Conservation (phyloP, 208 protist genomes). For the Herpetomonas samuelpessoai region DNA sequence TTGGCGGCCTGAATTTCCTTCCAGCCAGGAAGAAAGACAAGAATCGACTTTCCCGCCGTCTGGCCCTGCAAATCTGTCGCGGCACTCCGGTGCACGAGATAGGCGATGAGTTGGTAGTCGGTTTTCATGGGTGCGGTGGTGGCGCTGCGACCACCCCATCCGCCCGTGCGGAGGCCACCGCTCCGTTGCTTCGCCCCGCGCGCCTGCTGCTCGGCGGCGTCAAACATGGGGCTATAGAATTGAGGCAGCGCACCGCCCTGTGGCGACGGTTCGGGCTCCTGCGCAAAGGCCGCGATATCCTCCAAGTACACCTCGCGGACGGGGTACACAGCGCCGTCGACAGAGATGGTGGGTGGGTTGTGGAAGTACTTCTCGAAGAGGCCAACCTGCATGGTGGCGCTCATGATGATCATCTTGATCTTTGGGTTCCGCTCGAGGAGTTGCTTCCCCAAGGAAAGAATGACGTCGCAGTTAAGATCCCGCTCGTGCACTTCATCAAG, state of each 20-base stretch:
- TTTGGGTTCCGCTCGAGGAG: slow-evolving; percentile 47
- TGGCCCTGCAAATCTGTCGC: slow-evolving; percentile 39
- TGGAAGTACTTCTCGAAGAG: slow-evolving; percentile 97
- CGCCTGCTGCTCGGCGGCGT: slow-evolving; percentile 18
- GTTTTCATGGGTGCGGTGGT: slow-evolving; percentile 35
- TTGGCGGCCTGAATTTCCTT: slow-evolving; percentile 92
- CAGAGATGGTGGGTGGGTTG: slow-evolving; percentile 57
- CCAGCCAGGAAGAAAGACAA: slow-evolving; percentile 99
- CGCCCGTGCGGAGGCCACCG: background rate
- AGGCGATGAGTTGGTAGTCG: slow-evolving; percentile 81
- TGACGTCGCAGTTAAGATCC: slow-evolving; percentile 97
- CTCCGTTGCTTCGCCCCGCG: background rate
- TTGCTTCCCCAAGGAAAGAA: slow-evolving; percentile 96
- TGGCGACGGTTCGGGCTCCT: background rate
- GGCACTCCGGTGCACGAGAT: slow-evolving; percentile 54
- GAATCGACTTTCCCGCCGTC: slow-evolving; percentile 90
- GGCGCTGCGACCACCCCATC: slow-evolving; percentile 1
- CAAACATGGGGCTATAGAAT: slow-evolving; percentile 59
- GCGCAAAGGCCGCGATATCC: slow-evolving; percentile 36
- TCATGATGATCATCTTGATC: slow-evolving; percentile 98
- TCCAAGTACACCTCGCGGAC: slow-evolving; percentile 70
- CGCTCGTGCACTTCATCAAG: slow-evolving; percentile 99
- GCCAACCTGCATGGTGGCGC: slow-evolving; percentile 97
- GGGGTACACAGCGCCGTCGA: slow-evolving; percentile 72
- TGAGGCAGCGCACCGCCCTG: slow-evolving; percentile 3